Percentiles rank a stretch among this genome's conserved stretches.
phyloP scores from a whole-genome alignment of 345 rosid genomes.

The Cardamine chenopodiifolia region DNA sequence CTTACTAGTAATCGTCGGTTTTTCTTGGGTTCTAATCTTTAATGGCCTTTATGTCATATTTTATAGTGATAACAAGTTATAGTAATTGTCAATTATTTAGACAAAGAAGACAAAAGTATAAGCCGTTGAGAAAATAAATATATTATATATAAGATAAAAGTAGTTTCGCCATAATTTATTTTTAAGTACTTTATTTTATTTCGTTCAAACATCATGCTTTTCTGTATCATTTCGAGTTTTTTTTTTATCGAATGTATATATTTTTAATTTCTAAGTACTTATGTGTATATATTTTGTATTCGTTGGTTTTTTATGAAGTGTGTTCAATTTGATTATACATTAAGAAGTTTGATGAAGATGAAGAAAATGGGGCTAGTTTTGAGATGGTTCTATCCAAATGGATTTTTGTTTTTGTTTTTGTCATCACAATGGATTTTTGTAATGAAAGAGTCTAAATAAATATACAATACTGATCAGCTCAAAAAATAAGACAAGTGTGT shows the following conservation, averaged over 20 bases:
- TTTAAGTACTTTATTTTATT: neutral
- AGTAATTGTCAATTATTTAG: neutral
- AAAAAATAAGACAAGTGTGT: neutral
- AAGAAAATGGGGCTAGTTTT: neutral
- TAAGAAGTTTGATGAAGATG: neutral
- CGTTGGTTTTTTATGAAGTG: neutral
- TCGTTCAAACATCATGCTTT: neutral
- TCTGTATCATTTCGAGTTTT: neutral
- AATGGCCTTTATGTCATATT: constrained; percentile 13
- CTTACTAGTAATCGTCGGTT: constrained; percentile 10
- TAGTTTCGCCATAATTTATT: neutral
- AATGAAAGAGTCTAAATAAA: neutral
- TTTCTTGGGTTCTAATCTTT: constrained; percentile 7
- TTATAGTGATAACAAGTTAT: neutral
- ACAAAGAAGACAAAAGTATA: constrained; percentile 9
- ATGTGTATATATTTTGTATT: neutral
- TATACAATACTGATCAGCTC: neutral
- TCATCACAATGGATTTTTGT: neutral
- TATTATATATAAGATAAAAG: neutral
- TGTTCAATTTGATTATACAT: neutral
- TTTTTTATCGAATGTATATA: neutral
- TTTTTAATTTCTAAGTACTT: neutral
- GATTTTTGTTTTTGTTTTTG: too few relatives aligned
- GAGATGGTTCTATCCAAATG: neutral
- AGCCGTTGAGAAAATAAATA: constrained; percentile 15